Evolutionary conservation across 129 eudicot genomes (phyloP), one percentile per base, ranked within the genome.

Genomic region (Deinandra increscens): DNA sequence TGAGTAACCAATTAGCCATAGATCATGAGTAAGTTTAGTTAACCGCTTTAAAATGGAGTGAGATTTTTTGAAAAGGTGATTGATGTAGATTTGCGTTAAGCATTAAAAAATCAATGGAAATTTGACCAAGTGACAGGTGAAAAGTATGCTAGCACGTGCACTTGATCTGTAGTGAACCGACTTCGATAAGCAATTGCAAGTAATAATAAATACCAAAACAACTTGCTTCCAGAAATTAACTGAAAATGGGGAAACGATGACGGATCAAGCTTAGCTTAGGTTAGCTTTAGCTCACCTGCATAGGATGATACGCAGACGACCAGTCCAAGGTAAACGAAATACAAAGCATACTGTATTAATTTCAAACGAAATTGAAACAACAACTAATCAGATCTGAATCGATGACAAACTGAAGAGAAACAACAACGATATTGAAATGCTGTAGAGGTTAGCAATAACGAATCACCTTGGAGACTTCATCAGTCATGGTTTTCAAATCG

Each of bases 301-400:
- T 94, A 94, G n/a, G 99, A 94, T 11, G 99, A 85, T 14, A 83
- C 83, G 73, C 97, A 94, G 3, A 94, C 99, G 2, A 94, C 78
- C 68, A 89, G 79, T 15, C 99, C 99, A 18, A 94, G 96, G 41
- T 94, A 94, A 6, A 94, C 95, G 79, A 94, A 94, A 78, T 89
- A 94, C 81, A 94, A 79, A 70, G 99, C 88, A 67, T 94, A 94
- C 99, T 94, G 99, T 93, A 92, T 53, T 29, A 46, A 74, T 34
- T 38, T 3, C 14, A 5, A 53, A 58, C 11, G 54, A 42, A 71
- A n/a, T n/a, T n/a, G n/a, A n/a, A n/a, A n/a, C n/a, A n/a, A 38
- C 60, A 37, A 48, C 31, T 8, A 39, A 75, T 59, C 72, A 75
- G 83, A 78, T 80, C 84, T 79, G 64, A 78, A 18, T 4, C 34